Evolutionary conservation across 2,329 filamentous ascomycete species (phyloP), one percentile per base, ranked within the genome.

Genomic region (Ascocoryne sarcoides): DNA sequence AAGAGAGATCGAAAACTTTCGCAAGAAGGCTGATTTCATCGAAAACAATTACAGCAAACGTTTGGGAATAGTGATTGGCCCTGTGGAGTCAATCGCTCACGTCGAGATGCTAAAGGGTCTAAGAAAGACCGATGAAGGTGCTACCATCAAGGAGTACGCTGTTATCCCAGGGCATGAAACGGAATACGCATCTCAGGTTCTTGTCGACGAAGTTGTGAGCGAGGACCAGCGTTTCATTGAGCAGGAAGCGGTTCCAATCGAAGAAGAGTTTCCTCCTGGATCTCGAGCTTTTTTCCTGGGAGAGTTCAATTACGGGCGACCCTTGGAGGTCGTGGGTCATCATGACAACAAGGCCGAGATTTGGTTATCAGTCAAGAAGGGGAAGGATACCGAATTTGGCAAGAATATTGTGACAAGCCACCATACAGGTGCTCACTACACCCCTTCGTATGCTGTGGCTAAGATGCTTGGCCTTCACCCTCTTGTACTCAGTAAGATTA

Each of bases 41-140:
- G 90, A 96, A 61, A 82, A 75, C 38, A 80, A 76, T 57, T 95
- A 98, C 65, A 90, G 84, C 65, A 95, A 92, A 65, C 79, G 89
- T 33, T 73, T 98, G 37, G 93, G 86, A 33, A 87, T 93, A 59
- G 74, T 89, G 37, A 88, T 89, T 47, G 88, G 90, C 31, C 68
- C 79, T 16, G 85, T 96, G 4, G 90, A 98, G 57, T 85, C 88
- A 17, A 70, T 96, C 52, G 78, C 95, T 20, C 84, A 94, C 48
- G 88, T 98, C 28, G 84, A 95, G 51, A 92, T 95, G 75, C 75
- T 98, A 40, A 94, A 86, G 62, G 92, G 93, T 16, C 70, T 98
- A 47, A 73, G 75, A 54, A 95, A 94, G 69, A 93, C 84, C 1
- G 88, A 95, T 45, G 82, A 90, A 26, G 92, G 92, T 32, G 85